These are phyloP conservation scores for Venturia effusa DNA, from an alignment of 2,329 filamentous ascomycete species.

Conservation along the genomic window DNA sequence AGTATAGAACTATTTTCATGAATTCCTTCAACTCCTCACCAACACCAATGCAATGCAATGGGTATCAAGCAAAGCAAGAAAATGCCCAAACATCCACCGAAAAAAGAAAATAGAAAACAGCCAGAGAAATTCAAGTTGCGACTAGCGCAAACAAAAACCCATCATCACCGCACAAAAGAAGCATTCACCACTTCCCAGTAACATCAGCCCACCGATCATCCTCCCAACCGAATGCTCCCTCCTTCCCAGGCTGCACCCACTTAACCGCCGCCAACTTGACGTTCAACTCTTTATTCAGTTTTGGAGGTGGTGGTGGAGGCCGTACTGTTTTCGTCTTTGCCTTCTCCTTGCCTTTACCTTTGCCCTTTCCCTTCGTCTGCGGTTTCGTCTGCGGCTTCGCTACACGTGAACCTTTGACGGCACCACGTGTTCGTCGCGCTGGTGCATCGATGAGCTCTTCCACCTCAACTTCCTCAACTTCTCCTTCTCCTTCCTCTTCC, in stretches of 20 bases:
- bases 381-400: background rate
- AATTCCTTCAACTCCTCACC: background rate
- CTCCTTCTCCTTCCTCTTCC: background rate
- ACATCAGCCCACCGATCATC: background rate
- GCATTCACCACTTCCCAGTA: background rate
- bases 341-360: background rate
- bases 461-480: background rate
- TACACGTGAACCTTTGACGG: background rate
- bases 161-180: background rate
- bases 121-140: background rate
- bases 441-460: background rate
- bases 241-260: background rate
- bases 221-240: background rate
- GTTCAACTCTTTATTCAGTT: background rate
- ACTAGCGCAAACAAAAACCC: background rate
- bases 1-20: background rate
- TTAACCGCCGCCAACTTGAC: background rate
- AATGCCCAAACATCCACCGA: background rate
- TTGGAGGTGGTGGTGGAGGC: too few relatives aligned
- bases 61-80: background rate
- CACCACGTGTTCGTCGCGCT: background rate
- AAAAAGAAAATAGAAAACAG: background rate
- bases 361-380: too few relatives aligned
- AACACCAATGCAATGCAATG: background rate
- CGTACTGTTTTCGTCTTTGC: background rate